Conservation (phyloP, 1,284 basidiomycete genomes). For the Papiliotrema fonsecae region DNA sequence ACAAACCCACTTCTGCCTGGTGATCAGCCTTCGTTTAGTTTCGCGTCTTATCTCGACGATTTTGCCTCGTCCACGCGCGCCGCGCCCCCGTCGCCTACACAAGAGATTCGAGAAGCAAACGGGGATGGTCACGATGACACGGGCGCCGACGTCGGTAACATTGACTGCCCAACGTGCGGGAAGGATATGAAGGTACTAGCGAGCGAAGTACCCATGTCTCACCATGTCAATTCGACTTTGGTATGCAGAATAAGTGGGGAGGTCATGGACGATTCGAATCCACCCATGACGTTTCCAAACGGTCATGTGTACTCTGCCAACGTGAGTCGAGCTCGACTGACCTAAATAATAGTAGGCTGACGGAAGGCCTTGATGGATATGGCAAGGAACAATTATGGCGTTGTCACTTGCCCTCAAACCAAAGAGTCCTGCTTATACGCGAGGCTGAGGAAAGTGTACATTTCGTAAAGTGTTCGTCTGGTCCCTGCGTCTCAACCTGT, state of each 20-base stretch:
- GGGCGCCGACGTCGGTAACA: slow-evolving; percentile 58
- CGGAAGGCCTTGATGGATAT: slow-evolving; percentile 73
- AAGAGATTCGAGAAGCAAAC: slow-evolving; percentile 10
- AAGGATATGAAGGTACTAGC: slow-evolving; percentile 68
- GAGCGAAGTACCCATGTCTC: slow-evolving; percentile 81
- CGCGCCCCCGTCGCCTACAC: slow-evolving; percentile 8
- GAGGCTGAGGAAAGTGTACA: slow-evolving; percentile 77
- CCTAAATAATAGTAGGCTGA: slow-evolving; percentile 1
- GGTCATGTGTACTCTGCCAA: slow-evolving; percentile 89
- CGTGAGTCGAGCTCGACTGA: slow-evolving; percentile 52
- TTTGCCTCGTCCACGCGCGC: slow-evolving; percentile 7
- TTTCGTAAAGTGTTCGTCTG: slow-evolving; percentile 63
- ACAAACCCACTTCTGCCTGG: slow-evolving; percentile 29
- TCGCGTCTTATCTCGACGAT: slow-evolving; percentile 26
- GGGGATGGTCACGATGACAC: slow-evolving; percentile 26
- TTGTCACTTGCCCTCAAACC: slow-evolving; percentile 76
- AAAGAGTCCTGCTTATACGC: slow-evolving; percentile 61
- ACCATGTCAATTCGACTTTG: slow-evolving; percentile 91
- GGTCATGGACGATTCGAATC: slow-evolving; percentile 91
- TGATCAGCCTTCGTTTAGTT: slow-evolving; percentile 29
- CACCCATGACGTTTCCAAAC: slow-evolving; percentile 84
- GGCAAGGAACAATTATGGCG: slow-evolving; percentile 64
- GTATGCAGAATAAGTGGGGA: slow-evolving; percentile 85
- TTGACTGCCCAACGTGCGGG: slow-evolving; percentile 90
- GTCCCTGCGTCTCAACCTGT: too few species aligned